Evolutionary conservation across 2,329 filamentous ascomycete species (phyloP).

Genomic region (Sporothrix sp.): DNA sequence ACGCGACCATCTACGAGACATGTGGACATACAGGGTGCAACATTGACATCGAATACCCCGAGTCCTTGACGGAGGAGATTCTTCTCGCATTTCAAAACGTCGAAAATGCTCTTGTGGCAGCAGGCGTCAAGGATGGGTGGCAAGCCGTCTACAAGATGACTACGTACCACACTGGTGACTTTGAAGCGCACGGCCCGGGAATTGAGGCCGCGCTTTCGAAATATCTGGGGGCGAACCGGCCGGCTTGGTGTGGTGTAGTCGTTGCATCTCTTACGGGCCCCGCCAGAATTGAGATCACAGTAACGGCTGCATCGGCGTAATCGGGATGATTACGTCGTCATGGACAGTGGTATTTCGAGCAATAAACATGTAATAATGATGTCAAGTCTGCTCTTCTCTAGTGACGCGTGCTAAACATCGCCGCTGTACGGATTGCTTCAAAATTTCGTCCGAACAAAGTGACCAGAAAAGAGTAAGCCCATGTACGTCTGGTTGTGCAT

Average conservation of each 20-base stretch:
- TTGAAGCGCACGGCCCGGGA: background rate
- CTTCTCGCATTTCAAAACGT: conserved; percentile 8
- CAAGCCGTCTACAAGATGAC: conserved; percentile 4
- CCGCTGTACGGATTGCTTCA: too few species aligned
- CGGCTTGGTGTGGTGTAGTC: background rate
- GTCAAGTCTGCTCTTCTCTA: too few species aligned
- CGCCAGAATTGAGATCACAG: conserved; percentile 3
- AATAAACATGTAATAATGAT: too few species aligned
- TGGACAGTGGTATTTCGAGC: too few species aligned
- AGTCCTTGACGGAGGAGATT: background rate
- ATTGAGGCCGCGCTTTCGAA: background rate
- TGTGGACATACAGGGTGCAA: conserved; percentile 1
- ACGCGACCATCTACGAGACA: background rate
- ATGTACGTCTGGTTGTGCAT: too few species aligned
- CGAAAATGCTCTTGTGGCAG: conserved; percentile 1
- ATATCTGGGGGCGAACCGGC: background rate
- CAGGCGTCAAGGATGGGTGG: conserved; percentile 5
- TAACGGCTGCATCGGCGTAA: background rate
- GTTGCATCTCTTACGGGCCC: background rate
- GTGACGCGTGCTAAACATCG: too few species aligned
- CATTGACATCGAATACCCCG: background rate
- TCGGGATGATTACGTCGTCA: too few species aligned
- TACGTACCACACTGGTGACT: conserved; percentile 1
- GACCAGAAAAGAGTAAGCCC: too few species aligned
- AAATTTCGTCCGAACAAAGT: too few species aligned